phyloP scores from a whole-genome alignment of 139 green algal genomes.

The Chlamydomonas asymmetrica region DNA sequence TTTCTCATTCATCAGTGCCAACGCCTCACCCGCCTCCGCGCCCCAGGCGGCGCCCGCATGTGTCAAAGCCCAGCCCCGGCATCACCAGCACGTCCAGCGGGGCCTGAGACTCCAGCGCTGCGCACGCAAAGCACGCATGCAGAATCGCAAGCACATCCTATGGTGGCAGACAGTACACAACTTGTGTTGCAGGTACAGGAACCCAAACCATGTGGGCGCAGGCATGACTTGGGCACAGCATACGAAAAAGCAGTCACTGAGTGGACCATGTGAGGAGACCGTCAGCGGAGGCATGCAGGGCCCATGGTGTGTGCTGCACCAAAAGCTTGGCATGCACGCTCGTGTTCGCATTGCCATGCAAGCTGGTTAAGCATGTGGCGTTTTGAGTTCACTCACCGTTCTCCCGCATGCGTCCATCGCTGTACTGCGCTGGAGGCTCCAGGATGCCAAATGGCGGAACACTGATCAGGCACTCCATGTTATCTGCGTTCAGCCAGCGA shows the following conservation, averaged over 20 bases:
- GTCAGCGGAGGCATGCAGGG: no score
- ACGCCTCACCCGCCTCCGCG: slow-evolving; percentile 68
- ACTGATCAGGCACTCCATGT: slow-evolving; percentile 32
- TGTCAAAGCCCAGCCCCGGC: slow-evolving; percentile 80
- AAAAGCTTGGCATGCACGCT: no score
- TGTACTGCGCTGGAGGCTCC: slow-evolving; percentile 57
- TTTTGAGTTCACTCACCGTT: slow-evolving; percentile 42
- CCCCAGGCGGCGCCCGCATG: slow-evolving; percentile 57
- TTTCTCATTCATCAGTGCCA: neutral
- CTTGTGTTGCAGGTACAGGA: no score
- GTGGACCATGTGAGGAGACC: neutral
- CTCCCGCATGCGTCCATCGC: slow-evolving; percentile 48
- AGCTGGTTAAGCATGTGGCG: neutral
- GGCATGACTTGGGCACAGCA: neutral
- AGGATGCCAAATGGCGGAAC: slow-evolving; percentile 80
- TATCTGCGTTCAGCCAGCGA: slow-evolving; percentile 42
- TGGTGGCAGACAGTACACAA: no score
- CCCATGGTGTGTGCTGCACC: neutral
- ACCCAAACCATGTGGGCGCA: no score
- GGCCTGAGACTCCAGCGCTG: neutral
- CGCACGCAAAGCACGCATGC: no score
- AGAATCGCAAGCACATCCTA: no score
- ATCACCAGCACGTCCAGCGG: slow-evolving; percentile 76
- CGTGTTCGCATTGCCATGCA: neutral
- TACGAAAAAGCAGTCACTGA: neutral